phyloP scores from a whole-genome alignment of 108 stramenopile species.

The Asterionellopsis glacialis region DNA sequence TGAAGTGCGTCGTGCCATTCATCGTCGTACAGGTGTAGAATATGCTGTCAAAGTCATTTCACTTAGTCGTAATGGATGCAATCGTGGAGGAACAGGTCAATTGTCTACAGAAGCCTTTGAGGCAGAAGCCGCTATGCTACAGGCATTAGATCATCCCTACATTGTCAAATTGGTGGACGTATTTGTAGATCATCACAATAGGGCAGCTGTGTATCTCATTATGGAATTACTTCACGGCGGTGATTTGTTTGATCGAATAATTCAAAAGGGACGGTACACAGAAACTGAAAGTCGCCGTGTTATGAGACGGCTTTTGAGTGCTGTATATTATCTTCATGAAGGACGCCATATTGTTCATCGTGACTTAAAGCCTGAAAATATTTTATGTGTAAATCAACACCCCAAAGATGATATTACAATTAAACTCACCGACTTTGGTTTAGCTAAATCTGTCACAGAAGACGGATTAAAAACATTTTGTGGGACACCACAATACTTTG shows the following conservation, averaged over 20 bases:
- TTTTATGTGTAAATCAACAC: slow-evolving; percentile 51
- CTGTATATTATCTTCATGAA: slow-evolving; percentile 81
- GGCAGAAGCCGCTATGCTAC: slow-evolving; percentile 83
- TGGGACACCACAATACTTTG: slow-evolving; percentile 92
- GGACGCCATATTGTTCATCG: slow-evolving; percentile 70
- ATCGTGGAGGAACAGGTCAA: slow-evolving; percentile 24
- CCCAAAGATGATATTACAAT: slow-evolving; percentile 41
- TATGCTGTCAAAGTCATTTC: slow-evolving; percentile 91
- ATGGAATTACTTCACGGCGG: slow-evolving; percentile 89
- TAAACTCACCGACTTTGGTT: slow-evolving; percentile 88
- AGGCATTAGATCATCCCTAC: slow-evolving; percentile 85
- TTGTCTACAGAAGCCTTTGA: slow-evolving; percentile 35
- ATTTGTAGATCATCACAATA: slow-evolving; percentile 49
- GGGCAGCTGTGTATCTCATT: slow-evolving; percentile 70
- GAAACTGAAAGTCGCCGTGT: slow-evolving; percentile 72
- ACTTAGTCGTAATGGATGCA: slow-evolving; percentile 22
- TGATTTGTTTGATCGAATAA: slow-evolving; percentile 91
- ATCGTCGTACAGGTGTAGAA: slow-evolving; percentile 77
- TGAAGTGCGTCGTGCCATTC: slow-evolving; percentile 83
- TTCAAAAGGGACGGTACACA: slow-evolving; percentile 66
- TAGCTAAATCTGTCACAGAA: slow-evolving; percentile 76
- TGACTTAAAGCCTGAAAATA: slow-evolving; percentile 94
- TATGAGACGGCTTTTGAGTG: slow-evolving; percentile 68
- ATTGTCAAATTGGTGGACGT: slow-evolving; percentile 87
- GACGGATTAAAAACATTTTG: slow-evolving; percentile 87